These are phyloP conservation scores for Pseudisothecium myosuroides DNA, from an alignment of 225 moss, liverwort and hornwort species.

Conservation along the genomic window DNA sequence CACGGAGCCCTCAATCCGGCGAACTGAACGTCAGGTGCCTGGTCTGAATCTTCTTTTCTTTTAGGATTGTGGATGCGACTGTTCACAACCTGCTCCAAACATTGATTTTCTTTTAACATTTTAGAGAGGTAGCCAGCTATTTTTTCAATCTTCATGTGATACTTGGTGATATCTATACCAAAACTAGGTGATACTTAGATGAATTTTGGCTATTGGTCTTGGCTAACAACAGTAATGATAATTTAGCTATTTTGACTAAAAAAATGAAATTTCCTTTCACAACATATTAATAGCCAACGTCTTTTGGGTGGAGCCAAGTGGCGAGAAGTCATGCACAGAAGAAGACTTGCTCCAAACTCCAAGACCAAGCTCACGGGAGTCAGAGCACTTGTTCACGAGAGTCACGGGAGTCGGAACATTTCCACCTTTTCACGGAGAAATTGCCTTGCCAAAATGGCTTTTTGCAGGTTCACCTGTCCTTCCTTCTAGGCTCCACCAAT, in stretches of 20 bases:
- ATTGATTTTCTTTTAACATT: not conserved
- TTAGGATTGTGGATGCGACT: not conserved
- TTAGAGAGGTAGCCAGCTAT: not conserved
- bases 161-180: not conserved
- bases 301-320: accelerated
- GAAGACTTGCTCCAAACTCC: not conserved
- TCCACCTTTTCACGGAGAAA: not conserved
- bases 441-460: not conserved
- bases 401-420: no score
- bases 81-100: not conserved
- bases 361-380: not conserved
- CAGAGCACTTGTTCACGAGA: no score
- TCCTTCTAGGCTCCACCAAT: accelerated
- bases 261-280: not conserved
- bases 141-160: not conserved
- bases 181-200: not conserved
- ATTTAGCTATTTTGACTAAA: accelerated
- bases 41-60: not conserved
- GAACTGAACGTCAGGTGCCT: no score
- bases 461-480: accelerated
- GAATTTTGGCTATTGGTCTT: not conserved
- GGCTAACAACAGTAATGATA: no score
- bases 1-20: not conserved
- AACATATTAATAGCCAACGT: accelerated
- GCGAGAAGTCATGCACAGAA: accelerated